Conservation (phyloP, 306 rosid species). For the Ammopiptanthus mongolicus region DNA sequence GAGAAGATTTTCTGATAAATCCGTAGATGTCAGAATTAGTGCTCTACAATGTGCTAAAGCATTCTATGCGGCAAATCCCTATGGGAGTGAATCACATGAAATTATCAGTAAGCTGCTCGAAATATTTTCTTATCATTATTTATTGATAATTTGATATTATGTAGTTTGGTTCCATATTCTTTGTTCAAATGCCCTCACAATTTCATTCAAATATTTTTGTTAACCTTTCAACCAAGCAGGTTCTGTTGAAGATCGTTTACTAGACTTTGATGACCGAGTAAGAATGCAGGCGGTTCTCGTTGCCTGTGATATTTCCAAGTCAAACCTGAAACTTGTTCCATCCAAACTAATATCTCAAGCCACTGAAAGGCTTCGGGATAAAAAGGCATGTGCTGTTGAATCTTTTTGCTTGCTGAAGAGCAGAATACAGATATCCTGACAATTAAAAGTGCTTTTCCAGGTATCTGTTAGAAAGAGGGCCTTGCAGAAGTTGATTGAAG, state of each 20-base stretch:
- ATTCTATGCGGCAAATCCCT: conserved; percentile 52
- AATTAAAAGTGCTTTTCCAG: conserved; percentile 38
- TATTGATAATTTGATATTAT: not conserved
- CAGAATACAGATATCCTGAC: conserved; percentile 5
- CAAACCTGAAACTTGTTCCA: conserved; percentile 52
- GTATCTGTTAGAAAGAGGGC: conserved; percentile 72
- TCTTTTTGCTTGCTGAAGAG: conserved; percentile 4
- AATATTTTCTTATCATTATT: conserved; percentile 5
- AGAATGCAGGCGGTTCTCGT: conserved; percentile 77
- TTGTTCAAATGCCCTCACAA: conserved; percentile 11
- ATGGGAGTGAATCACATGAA: conserved; percentile 52
- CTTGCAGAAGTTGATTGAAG: conserved; percentile 66
- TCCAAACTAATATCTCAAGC: conserved; percentile 55
- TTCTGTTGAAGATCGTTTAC: conserved; percentile 65
- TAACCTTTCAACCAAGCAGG: conserved; percentile 48
- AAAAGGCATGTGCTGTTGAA: conserved; percentile 55
- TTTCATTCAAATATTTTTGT: conserved; percentile 10
- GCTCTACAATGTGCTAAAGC: conserved; percentile 77
- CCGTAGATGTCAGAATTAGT: conserved; percentile 78
- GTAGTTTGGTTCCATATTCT: conserved; percentile 16
- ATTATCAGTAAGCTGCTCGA: conserved; percentile 63
- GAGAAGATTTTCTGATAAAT: conserved; percentile 83
- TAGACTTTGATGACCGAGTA: conserved; percentile 82
- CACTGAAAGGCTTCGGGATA: conserved; percentile 80
- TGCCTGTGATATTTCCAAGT: conserved; percentile 80